Base-by-base conservation (phyloP, 1,139 yeast genomes). In the Trichomonascaceae sp. region DNA sequence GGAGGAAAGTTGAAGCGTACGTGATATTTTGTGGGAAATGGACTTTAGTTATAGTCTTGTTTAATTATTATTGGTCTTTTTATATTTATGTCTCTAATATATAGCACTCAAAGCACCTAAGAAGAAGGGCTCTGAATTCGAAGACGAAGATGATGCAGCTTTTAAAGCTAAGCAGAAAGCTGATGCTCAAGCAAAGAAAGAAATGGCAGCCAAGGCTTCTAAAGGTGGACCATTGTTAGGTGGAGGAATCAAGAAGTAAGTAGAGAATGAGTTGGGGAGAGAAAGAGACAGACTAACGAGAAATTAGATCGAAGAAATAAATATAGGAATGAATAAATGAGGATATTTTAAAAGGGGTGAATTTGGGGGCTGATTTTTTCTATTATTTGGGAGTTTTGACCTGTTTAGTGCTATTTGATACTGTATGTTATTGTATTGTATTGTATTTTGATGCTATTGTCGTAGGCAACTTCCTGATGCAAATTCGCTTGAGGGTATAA, bases 101-200 rank as follows among this genome's bases (percentile, higher is more conserved):
- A 54, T 58, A 70, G 75, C 75, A 45, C 66, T 73, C 53, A 73
- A 73, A 69, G 64, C 62, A 50, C 63, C 72, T 51, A 80, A 79
- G 74, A 81, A 81, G 77, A 88, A 88, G 79, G 80, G 81, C 64
- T 77, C 75, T 58, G 88, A 84, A 55, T 85, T 82, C 27, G 74
- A 79, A 44, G 96, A 89, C 68, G 96, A 91, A 6, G 97, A 90
- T 56, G 97, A 90, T 62, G 57, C 78, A 38, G 96, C 96, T 5
- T 90, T 84, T 81, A 88, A 89, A 77, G 93, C 87, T 67, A 91
- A 89, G 79, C 96, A 88, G 75, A 88, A 85, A 74, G 96, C 96
- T 55, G 97, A 88, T 61, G 96, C 93, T 63, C 88, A 86, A 68
- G 96, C 96, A 45, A 84, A 84, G 73, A 90, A 91, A 75, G 95